phyloP scores from a whole-genome alignment of 192 early-diverging fungal genomes.

The Umbelopsis vinacea region DNA sequence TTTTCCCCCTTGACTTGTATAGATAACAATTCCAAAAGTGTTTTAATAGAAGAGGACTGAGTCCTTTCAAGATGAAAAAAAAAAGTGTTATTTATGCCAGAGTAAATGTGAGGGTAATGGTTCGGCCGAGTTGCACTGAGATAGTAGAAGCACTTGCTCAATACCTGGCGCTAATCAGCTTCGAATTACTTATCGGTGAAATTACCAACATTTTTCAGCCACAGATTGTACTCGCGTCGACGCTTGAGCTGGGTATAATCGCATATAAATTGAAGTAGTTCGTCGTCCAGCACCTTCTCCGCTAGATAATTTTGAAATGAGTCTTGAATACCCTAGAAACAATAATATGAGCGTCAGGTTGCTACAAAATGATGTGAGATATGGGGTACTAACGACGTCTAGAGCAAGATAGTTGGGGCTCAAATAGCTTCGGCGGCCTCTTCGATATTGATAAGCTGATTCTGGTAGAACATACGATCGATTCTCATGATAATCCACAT shows the following conservation, averaged over 20 bases:
- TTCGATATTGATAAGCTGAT: constrained; percentile 5
- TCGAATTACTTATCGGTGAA: not conserved
- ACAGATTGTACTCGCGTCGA: not conserved
- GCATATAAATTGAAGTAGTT: not conserved
- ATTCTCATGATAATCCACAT: not conserved
- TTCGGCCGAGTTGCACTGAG: too few relatives aligned
- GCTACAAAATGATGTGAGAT: not conserved
- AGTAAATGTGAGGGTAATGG: too few relatives aligned
- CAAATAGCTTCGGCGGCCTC: not conserved
- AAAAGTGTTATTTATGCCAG: too few relatives aligned
- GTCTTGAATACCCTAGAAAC: not conserved
- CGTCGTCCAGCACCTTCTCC: not conserved
- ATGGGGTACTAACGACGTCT: not conserved
- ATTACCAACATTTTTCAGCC: constrained; percentile 16
- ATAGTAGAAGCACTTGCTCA: too few relatives aligned
- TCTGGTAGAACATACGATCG: constrained; percentile 3
- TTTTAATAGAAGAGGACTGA: not conserved
- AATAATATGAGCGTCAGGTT: not conserved
- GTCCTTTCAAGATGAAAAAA: not conserved
- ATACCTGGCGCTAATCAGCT: too few relatives aligned
- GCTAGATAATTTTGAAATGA: not conserved
- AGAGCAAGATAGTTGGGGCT: constrained; percentile 3
- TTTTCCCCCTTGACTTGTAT: not conserved
- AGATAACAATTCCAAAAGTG: not conserved
- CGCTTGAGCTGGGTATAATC: constrained; percentile 6